Evolutionary conservation across 305 asterid genomes (phyloP).

Genomic region (Fraxinus latifolia): DNA sequence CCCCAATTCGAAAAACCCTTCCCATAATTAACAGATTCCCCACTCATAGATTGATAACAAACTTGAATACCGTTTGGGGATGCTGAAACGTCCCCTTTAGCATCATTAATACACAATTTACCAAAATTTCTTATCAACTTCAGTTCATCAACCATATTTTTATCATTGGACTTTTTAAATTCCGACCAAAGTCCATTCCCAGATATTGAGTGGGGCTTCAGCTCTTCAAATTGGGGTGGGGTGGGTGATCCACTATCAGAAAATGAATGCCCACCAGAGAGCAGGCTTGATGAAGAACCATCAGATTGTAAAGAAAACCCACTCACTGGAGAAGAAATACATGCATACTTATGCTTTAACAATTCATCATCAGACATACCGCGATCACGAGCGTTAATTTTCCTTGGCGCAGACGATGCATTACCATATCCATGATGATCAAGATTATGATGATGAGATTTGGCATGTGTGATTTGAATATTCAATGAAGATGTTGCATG

Average conservation of each 20-base stretch:
- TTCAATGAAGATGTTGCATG: constrained; percentile 54
- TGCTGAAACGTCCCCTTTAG: constrained; percentile 30
- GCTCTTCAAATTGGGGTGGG: constrained; percentile 49
- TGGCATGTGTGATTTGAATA: constrained; percentile 11
- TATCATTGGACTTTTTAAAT: constrained; percentile 25
- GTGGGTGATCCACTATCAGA: constrained; percentile 54
- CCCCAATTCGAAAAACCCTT: constrained; percentile 30
- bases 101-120: constrained; percentile 44
- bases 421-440: constrained; percentile 27
- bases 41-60: constrained; percentile 27
- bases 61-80: constrained; percentile 31
- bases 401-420: constrained; percentile 32
- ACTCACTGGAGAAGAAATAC: constrained; percentile 57
- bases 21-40: constrained; percentile 25
- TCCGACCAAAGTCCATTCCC: constrained; percentile 39
- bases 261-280: constrained; percentile 43
- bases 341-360: constrained; percentile 36
- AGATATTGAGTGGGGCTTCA: constrained; percentile 27
- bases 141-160: constrained; percentile 35
- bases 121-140: constrained; percentile 41
- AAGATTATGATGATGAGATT: not conserved
- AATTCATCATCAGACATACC: constrained; percentile 43
- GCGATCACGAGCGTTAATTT: constrained; percentile 20
- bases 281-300: constrained; percentile 66
- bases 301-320: constrained; percentile 54